phyloP scores from a whole-genome alignment of 345 rosid species.

The Citrus medica region DNA sequence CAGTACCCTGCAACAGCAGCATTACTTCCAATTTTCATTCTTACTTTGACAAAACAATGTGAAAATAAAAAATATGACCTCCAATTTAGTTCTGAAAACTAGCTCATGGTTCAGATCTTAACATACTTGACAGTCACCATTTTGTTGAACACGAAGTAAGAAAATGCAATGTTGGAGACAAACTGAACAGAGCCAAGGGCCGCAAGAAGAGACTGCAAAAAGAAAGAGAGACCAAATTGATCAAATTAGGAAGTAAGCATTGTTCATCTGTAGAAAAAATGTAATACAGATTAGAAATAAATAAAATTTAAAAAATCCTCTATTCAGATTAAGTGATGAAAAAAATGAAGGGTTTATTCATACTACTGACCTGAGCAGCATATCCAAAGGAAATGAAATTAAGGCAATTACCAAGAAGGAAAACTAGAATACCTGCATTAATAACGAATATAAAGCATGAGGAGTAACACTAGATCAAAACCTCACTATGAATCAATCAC shows the following conservation, averaged over 20 bases:
- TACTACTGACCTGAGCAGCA: constrained; percentile 92
- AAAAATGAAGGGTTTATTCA: neutral
- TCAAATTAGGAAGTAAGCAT: neutral
- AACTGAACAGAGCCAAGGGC: constrained; percentile 98
- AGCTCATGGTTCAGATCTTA: constrained; percentile 27
- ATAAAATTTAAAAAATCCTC: neutral
- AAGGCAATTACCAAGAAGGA: constrained; percentile 90
- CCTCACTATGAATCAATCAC: neutral
- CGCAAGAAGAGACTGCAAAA: constrained; percentile 92
- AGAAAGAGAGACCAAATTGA: constrained; percentile 9
- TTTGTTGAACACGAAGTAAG: constrained; percentile 83
- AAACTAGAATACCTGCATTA: constrained; percentile 78
- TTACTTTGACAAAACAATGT: neutral
- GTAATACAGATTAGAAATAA: neutral
- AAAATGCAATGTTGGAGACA: constrained; percentile 94
- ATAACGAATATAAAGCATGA: constrained; percentile 16
- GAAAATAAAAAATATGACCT: neutral
- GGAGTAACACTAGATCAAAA: neutral
- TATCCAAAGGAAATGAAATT: constrained; percentile 98
- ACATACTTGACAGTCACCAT: constrained; percentile 94
- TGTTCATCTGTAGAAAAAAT: constrained; percentile 1
- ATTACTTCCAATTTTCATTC: constrained; percentile 11
- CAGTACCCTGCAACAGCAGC: constrained; percentile 57
- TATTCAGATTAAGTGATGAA: neutral
- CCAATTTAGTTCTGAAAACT: constrained; percentile 6